phyloP scores from a whole-genome alignment of 495 filamentous ascomycete species.

The Cenococcum geophilum region DNA sequence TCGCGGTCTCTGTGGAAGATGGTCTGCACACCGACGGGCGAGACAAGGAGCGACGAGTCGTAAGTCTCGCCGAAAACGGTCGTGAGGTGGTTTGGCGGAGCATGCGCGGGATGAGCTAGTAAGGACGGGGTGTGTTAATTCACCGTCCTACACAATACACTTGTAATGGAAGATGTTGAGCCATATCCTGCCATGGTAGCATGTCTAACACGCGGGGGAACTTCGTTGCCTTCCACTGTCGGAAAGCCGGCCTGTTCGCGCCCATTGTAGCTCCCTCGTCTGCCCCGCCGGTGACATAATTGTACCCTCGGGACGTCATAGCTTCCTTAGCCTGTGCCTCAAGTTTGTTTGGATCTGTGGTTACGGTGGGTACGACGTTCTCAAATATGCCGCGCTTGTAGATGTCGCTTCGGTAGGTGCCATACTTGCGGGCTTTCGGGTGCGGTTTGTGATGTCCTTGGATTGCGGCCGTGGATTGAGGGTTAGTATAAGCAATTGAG shows the following conservation, averaged over 20 bases:
- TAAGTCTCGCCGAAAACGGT: constrained; percentile 58
- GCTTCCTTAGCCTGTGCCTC: background rate
- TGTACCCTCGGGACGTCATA: constrained; percentile 25
- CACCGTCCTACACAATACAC: constrained; percentile 39
- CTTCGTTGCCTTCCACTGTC: background rate
- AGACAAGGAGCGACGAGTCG: constrained; percentile 56
- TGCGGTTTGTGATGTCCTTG: background rate
- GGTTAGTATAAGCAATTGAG: background rate
- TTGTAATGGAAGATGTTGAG: constrained; percentile 29
- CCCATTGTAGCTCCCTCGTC: constrained; percentile 3
- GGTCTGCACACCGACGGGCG: constrained; percentile 60
- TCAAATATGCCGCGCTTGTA: background rate
- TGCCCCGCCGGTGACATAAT: constrained; percentile 34
- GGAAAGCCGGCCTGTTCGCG: background rate
- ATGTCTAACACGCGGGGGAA: background rate
- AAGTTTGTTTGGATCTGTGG: background rate
- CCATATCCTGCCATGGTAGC: background rate
- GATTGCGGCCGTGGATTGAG: background rate
- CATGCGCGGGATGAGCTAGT: constrained; percentile 51
- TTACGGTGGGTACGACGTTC: background rate
- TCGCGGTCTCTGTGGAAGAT: constrained; percentile 58
- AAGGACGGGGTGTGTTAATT: constrained; percentile 38
- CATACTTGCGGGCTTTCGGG: background rate
- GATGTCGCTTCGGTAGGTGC: background rate
- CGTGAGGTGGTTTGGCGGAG: constrained; percentile 57